Evolutionary conservation across 148 eudicot genomes (phyloP), one percentile per base, ranked within the genome.

Genomic region (Vaccinium corymbosum): DNA sequence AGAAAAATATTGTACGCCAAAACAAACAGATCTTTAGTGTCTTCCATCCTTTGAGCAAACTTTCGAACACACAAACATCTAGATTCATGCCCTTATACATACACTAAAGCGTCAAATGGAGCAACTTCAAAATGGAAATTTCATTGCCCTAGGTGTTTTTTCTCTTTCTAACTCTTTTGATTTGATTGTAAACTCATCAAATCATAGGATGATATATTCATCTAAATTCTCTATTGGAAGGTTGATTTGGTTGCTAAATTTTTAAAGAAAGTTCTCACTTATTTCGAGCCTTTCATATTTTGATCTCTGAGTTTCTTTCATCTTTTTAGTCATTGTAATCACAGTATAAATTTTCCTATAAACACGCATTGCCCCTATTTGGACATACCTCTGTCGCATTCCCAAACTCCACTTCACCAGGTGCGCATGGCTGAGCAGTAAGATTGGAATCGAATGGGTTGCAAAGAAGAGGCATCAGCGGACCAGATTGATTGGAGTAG

Each of bases 361-460:
- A 29, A 29, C 9, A 79, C 0, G 2, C 35, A 79, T 19, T 25
- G 19, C 7, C 8, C 48, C 1, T 59, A 42, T 32, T 7, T 32
- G 7, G 52, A 73, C 82, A 87, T 88, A 80, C 89, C 89, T 85
- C 55, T 2, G 86, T 20, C 59, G 90, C 90, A 53, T 85, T 81
- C 3, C 25, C 17, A n/a, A 83, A 71, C 20, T 49, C 59, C 48
- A 88, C 82, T 81, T 88, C 88, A 76, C 82, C 86, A 55, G 48
- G 2, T 8, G 46, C 62, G 50, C 90, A 88, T 52, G 50, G 27
- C 46, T 84, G 81, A 35, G 81, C 71, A 5, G 86, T 80, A 20
- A 85, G 82, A 62, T 85, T 81, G 9, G 61, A 16, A 64, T 83
- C 59, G 15, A 77, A 84, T 6, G 86, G 90, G 80, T 81, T 86